Evolutionary conservation across 164 flowering plant genomes (phyloP).

Genomic region (Saururus chinensis): DNA sequence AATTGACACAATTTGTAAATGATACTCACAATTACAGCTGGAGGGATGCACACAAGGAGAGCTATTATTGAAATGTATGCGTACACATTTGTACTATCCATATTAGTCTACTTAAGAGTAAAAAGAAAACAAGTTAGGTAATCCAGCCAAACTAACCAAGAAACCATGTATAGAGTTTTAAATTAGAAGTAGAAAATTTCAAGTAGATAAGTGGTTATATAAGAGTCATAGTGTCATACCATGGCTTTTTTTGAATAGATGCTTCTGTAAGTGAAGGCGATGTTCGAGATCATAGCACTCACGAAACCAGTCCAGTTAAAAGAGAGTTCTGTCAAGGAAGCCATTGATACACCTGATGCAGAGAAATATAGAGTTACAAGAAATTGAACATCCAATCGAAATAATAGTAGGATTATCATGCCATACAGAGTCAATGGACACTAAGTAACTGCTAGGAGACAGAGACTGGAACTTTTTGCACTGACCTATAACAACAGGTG

Average conservation of each 20-base stretch:
- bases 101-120: conserved; percentile 33
- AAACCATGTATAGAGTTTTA: not conserved
- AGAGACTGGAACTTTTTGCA: not conserved
- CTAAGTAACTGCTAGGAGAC: not conserved
- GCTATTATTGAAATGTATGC: conserved; percentile 60
- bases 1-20: not conserved
- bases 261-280: conserved; percentile 54
- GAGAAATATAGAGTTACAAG: not conserved
- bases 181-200: no score
- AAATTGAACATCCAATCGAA: not conserved
- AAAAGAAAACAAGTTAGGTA: not conserved
- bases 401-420: no score
- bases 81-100: conserved; percentile 64
- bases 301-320: conserved; percentile 57
- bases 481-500: conserved; percentile 55
- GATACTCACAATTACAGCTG: conserved; percentile 42
- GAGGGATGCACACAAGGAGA: conserved; percentile 48
- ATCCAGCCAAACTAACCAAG: not conserved
- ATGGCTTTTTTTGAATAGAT: conserved; percentile 59
- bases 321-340: conserved; percentile 62
- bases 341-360: conserved; percentile 49
- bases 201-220: no score
- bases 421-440: not conserved
- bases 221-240: conserved; percentile 31
- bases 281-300: conserved; percentile 58